A percentile compares a stretch with the other conserved stretches of the same genome.
phyloP scores from a whole-genome alignment of 768 basidiomycete species.

The Dioszegia hungarica region DNA sequence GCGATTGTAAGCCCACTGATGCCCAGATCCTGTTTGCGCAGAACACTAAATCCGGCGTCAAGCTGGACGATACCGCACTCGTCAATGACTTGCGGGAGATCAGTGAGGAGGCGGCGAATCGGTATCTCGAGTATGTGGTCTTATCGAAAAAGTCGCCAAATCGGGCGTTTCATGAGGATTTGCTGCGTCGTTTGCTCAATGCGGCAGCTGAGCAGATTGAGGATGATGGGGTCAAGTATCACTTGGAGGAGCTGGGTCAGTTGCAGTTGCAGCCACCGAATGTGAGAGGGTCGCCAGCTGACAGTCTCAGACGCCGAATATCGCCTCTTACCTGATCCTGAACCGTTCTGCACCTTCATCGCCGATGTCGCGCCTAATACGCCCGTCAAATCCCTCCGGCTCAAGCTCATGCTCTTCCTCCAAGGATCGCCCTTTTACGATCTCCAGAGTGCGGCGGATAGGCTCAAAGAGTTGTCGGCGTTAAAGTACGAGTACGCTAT shows the following conservation, averaged over 20 bases:
- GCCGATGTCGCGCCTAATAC: slow-evolving; percentile 78
- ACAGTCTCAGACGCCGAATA: slow-evolving; percentile 34
- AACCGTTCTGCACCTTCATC: slow-evolving; percentile 58
- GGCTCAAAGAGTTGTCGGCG: slow-evolving; percentile 56
- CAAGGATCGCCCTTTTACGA: slow-evolving; percentile 72
- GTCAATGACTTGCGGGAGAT: slow-evolving; percentile 59
- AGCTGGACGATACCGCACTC: slow-evolving; percentile 60
- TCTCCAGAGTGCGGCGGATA: slow-evolving; percentile 52
- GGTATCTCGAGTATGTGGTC: slow-evolving; percentile 76
- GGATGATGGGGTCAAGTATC: slow-evolving; percentile 56
- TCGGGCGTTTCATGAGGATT: slow-evolving; percentile 61
- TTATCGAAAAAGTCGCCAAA: slow-evolving; percentile 65
- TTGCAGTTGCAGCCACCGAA: not conserved
- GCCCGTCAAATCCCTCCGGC: slow-evolving; percentile 63
- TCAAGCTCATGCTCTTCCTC: slow-evolving; percentile 73
- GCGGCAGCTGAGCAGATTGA: slow-evolving; percentile 21
- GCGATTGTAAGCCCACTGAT: not conserved
- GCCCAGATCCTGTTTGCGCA: slow-evolving; percentile 61
- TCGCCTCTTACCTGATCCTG: slow-evolving; percentile 24
- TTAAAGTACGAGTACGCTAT: slow-evolving; percentile 72
- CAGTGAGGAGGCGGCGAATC: slow-evolving; percentile 60
- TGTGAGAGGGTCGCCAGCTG: not conserved
- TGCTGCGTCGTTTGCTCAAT: slow-evolving; percentile 59
- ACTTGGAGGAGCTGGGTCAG: slow-evolving; percentile 46
- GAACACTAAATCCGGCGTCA: slow-evolving; percentile 58